Evolutionary conservation across 202 grass and related monocot species (phyloP).

Genomic region (Tripidium arundinaceum): DNA sequence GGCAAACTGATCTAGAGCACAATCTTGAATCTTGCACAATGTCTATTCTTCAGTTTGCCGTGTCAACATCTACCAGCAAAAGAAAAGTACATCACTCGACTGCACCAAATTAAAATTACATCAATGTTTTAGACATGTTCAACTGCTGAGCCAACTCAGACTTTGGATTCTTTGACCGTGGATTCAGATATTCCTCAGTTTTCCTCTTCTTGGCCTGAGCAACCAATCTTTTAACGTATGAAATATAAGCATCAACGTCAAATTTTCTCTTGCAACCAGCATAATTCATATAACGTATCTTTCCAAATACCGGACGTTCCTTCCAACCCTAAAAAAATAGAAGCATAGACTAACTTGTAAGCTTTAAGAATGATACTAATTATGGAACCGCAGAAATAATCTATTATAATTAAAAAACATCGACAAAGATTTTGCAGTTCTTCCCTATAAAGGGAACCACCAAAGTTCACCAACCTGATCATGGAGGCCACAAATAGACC

Average conservation of each 20-base stretch:
- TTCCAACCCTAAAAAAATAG: conserved; percentile 76
- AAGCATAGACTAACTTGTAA: conserved; percentile 9
- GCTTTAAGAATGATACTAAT: neutral
- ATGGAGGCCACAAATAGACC: conserved; percentile 95
- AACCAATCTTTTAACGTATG: conserved; percentile 61
- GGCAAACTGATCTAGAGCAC: neutral
- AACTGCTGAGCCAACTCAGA: conserved; percentile 10
- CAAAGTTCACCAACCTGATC: conserved; percentile 62
- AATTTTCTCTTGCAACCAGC: conserved; percentile 97
- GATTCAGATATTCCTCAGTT: conserved; percentile 27
- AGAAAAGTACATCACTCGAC: neutral
- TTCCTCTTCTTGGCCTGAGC: conserved; percentile 71
- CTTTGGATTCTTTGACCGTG: conserved; percentile 29
- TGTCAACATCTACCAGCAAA: neutral
- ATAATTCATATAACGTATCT: conserved; percentile 97
- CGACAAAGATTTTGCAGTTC: neutral
- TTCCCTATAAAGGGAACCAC: neutral
- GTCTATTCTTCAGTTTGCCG: neutral
- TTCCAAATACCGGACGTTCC: conserved; percentile 85
- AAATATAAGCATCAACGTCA: conserved; percentile 73
- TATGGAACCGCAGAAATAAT: neutral
- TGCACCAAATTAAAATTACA: neutral
- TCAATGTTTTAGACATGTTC: neutral
- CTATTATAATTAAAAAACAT: neutral
- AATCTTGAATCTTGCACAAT: neutral